Base-by-base conservation (phyloP, 140 eudicot genomes). In the Ambrosia hybrid region DNA sequence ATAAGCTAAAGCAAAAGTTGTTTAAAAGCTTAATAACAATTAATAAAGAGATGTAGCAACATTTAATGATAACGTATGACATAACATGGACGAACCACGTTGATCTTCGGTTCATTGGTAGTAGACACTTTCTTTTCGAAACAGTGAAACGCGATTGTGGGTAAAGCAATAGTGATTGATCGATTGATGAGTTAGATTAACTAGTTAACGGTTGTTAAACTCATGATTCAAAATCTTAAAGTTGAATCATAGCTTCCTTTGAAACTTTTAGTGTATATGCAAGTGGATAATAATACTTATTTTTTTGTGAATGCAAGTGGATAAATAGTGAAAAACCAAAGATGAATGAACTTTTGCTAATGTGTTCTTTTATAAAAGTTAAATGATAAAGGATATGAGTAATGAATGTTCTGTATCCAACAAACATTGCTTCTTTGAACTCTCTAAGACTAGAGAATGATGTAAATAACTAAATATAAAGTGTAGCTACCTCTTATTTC, bases 211-310 rank as follows among this genome's bases (percentile, higher is more conserved):
- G 7, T 33, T 34, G 15, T 60, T 57, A 9, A 59, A 4, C 43
- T 57, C 43, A 59, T 59, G 63, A 17, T 5, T 36, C 63, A 21
- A 17, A 21, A 21, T 57, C 46, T 41, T 41, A 41, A 41, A 4
- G 13, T 34, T 33, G 7, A 60, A 30, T 7, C 36, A 12, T 15
- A 41, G 21, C 4, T 37, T 62, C 30, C 51, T 37, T 34, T 62
- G 26, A n/a, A 62, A 62, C 68, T n/a, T 62, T 36, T 62, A 34
- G 30, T 13, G 17, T 39, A 38, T 39, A 38, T 37, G 52, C 51
- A 64, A 39, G 34, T 64, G 70, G 70, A 64, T 64, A 4, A 34
- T 41, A 13, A n/a, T 53, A 62, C 68, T n/a, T 62, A n/a, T n/a
- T 21, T 21, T 21, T 34, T 62, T 37, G 12, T 13, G 17, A 39